Percentiles rank a stretch among this genome's conserved stretches.
phyloP scores from a whole-genome alignment of 768 basidiomycete species.

The Lactarius trivialis region DNA sequence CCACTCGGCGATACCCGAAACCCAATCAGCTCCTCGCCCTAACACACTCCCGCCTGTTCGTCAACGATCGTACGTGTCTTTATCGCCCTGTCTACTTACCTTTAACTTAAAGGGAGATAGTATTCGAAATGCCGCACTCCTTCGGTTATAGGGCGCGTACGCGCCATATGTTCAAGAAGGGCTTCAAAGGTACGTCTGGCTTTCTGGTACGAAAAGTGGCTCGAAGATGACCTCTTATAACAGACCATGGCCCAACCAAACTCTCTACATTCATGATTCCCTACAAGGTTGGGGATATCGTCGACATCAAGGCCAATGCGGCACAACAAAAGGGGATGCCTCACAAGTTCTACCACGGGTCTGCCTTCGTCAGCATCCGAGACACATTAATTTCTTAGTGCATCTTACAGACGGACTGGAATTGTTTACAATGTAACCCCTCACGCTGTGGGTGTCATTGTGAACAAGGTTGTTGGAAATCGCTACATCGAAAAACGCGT shows the following conservation, averaged over 20 bases:
- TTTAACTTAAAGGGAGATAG: slow-evolving; percentile 28
- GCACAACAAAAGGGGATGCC: slow-evolving; percentile 99
- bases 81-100: slow-evolving; percentile 17
- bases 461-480: slow-evolving; percentile 98
- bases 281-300: slow-evolving; percentile 96
- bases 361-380: slow-evolving; percentile 31
- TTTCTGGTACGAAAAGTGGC: not conserved
- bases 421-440: slow-evolving; percentile 98
- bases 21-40: slow-evolving; percentile 31
- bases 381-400: not conserved
- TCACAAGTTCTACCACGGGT: slow-evolving; percentile 98
- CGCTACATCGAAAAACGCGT: slow-evolving; percentile 99
- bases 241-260: slow-evolving; percentile 86
- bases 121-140: slow-evolving; percentile 96
- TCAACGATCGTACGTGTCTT: slow-evolving; percentile 36
- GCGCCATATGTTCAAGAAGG: slow-evolving; percentile 99
- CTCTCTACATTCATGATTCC: slow-evolving; percentile 89
- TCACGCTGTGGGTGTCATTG: slow-evolving; percentile 90
- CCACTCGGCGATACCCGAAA: slow-evolving; percentile 60
- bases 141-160: slow-evolving; percentile 99
- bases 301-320: slow-evolving; percentile 99
- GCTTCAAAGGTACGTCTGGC: slow-evolving; percentile 79
- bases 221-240: slow-evolving; percentile 5
- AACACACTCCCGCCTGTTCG: not conserved
- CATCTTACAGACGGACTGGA: slow-evolving; percentile 74